Evolutionary conservation across 495 filamentous ascomycete genomes (phyloP).

Genomic region (Penicillium psychrofluorescens): DNA sequence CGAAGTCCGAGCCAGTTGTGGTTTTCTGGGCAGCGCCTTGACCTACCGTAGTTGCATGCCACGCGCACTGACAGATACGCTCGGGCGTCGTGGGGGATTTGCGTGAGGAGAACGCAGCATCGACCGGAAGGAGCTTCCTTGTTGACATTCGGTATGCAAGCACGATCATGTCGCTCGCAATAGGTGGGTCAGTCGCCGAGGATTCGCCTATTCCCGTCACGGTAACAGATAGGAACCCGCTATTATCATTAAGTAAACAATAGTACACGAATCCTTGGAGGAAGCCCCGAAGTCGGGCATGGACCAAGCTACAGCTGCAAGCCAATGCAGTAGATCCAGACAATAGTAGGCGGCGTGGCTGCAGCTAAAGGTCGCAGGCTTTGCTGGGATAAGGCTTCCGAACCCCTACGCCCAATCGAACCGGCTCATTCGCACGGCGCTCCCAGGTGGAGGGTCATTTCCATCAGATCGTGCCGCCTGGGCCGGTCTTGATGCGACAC

Average conservation of each 20-base stretch:
- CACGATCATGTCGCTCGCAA: too few relatives aligned
- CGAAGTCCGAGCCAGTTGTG: too few relatives aligned
- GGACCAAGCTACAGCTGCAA: background rate
- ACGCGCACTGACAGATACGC: constrained; percentile 9
- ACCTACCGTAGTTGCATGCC: constrained; percentile 10
- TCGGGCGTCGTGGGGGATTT: background rate
- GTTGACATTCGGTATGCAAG: too few relatives aligned
- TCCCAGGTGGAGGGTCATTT: constrained; percentile 6
- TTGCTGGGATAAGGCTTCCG: background rate
- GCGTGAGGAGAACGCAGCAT: too few relatives aligned
- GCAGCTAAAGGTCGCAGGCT: constrained; percentile 9
- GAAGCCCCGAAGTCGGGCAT: constrained; percentile 16
- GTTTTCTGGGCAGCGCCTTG: constrained; percentile 3
- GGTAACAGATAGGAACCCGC: too few relatives aligned
- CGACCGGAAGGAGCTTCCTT: too few relatives aligned
- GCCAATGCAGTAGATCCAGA: constrained; percentile 10
- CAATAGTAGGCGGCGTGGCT: constrained; percentile 8
- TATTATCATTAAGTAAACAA: too few relatives aligned
- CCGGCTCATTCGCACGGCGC: background rate
- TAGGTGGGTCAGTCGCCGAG: too few relatives aligned
- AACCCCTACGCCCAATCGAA: background rate
- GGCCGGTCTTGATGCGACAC: too few relatives aligned
- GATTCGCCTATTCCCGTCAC: too few relatives aligned
- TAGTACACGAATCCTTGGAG: too few relatives aligned
- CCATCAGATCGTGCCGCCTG: constrained; percentile 16